phyloP scores from a whole-genome alignment of 345 rosid genomes.

The Durio zibethinus region DNA sequence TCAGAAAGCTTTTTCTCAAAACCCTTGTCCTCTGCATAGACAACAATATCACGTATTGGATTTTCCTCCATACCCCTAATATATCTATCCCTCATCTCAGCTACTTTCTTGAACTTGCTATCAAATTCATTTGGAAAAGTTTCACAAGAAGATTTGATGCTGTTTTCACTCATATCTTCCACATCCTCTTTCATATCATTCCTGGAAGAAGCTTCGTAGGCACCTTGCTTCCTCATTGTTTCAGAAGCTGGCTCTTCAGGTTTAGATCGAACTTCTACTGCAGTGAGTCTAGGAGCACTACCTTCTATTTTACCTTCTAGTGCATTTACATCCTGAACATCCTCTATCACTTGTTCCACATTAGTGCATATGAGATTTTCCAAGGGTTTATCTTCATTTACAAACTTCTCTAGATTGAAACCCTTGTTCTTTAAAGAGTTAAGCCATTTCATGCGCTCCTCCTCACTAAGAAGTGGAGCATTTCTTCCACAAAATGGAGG shows the following conservation, averaged over 20 bases:
- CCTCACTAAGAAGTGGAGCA: slow-evolving; percentile 21
- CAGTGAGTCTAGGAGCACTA: not conserved
- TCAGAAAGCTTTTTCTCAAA: slow-evolving; percentile 20
- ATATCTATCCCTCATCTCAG: slow-evolving; percentile 8
- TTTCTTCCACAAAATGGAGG: slow-evolving; percentile 51
- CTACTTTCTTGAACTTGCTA: slow-evolving; percentile 5
- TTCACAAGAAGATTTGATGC: slow-evolving; percentile 11
- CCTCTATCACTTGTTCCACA: slow-evolving; percentile 22
- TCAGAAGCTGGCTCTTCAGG: slow-evolving; percentile 5
- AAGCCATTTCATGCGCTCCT: slow-evolving; percentile 8
- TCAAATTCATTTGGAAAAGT: slow-evolving; percentile 20
- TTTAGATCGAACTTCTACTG: slow-evolving; percentile 18
- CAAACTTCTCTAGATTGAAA: slow-evolving; percentile 11
- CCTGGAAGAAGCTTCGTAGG: slow-evolving; percentile 15
- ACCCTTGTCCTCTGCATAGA: slow-evolving; percentile 4
- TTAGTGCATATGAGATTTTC: slow-evolving; percentile 15
- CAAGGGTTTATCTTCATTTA: slow-evolving; percentile 8
- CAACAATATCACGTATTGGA: slow-evolving; percentile 18
- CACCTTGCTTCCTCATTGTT: slow-evolving; percentile 19
- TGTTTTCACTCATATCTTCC: slow-evolving; percentile 16
- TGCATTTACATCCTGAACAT: slow-evolving; percentile 20
- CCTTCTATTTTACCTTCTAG: slow-evolving; percentile 3
- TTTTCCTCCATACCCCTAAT: slow-evolving; percentile 23
- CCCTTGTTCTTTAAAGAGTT: slow-evolving; percentile 12
- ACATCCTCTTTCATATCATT: slow-evolving; percentile 11